phyloP scores from a whole-genome alignment of 148 eudicot genomes.

The Rheum nobile region DNA sequence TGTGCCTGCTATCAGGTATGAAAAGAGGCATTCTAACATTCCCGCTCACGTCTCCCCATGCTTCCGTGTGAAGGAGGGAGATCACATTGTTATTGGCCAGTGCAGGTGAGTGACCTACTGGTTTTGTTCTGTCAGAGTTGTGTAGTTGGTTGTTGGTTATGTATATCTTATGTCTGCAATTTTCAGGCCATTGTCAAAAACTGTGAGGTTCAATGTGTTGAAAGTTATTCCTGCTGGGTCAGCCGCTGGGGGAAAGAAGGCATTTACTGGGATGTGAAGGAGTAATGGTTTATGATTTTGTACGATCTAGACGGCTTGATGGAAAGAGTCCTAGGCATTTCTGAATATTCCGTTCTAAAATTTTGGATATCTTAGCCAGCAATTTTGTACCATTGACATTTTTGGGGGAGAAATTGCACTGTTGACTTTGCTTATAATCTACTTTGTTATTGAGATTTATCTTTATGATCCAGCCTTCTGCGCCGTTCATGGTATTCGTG shows the following conservation, averaged over 20 bases:
- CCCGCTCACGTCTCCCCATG: slow-evolving; percentile 54
- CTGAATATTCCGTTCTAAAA: background rate
- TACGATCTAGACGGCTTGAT: background rate
- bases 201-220: slow-evolving; percentile 50
- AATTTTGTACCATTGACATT: background rate
- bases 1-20: slow-evolving; percentile 19
- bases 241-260: slow-evolving; percentile 50
- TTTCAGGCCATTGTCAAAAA: slow-evolving; percentile 49
- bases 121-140: background rate
- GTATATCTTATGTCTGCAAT: background rate
- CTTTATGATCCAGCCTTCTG: background rate
- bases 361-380: background rate
- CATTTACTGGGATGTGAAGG: slow-evolving; percentile 38
- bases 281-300: background rate
- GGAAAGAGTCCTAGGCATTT: background rate
- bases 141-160: background rate
- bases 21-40: slow-evolving; percentile 57
- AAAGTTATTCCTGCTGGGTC: slow-evolving; percentile 59
- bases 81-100: slow-evolving; percentile 47
- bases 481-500: background rate
- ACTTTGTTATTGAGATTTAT: background rate
- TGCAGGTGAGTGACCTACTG: slow-evolving; percentile 23
- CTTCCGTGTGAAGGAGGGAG: slow-evolving; percentile 61
- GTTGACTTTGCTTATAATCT: background rate
- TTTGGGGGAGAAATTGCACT: background rate